Conservation (phyloP, 371 early-diverging fungal species). For the Cokeromyces recurvatus region DNA sequence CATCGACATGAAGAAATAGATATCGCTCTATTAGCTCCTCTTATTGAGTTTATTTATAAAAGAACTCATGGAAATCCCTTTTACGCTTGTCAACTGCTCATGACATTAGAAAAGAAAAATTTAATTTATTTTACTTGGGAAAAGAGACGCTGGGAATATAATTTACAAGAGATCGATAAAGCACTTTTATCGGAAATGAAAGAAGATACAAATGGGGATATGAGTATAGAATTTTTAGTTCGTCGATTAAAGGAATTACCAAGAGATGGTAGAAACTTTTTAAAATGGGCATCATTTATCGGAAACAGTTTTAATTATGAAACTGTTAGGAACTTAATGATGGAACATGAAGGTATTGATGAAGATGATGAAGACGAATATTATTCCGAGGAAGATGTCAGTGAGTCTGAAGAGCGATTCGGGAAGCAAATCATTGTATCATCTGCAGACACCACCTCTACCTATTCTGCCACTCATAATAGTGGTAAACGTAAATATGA, state of each 20-base stretch:
- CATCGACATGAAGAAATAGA: constrained; percentile 39
- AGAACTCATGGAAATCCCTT: constrained; percentile 43
- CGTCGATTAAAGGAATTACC: constrained; percentile 39
- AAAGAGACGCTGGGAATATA: constrained; percentile 46
- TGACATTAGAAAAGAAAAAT: constrained; percentile 41
- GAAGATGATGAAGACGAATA: constrained; percentile 17
- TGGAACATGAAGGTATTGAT: constrained; percentile 24
- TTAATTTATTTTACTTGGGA: constrained; percentile 44
- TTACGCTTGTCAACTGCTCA: constrained; percentile 34
- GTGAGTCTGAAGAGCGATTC: too few relatives aligned
- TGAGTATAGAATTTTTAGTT: constrained; percentile 38
- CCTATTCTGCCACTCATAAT: neutral
- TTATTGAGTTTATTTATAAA: constrained; percentile 39
- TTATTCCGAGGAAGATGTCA: neutral
- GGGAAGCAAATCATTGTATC: too few relatives aligned
- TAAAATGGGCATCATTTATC: constrained; percentile 49
- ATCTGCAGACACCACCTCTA: neutral
- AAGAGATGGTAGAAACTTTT: constrained; percentile 38
- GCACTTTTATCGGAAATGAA: constrained; percentile 21
- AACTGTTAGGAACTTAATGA: constrained; percentile 38
- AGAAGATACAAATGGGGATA: constrained; percentile 21
- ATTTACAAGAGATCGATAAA: constrained; percentile 42
- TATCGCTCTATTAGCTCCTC: constrained; percentile 22
- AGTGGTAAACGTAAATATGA: constrained; percentile 15
- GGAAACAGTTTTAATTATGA: constrained; percentile 44